phyloP scores from a whole-genome alignment of 345 rosid genomes.

The Lumnitzera littorea region DNA sequence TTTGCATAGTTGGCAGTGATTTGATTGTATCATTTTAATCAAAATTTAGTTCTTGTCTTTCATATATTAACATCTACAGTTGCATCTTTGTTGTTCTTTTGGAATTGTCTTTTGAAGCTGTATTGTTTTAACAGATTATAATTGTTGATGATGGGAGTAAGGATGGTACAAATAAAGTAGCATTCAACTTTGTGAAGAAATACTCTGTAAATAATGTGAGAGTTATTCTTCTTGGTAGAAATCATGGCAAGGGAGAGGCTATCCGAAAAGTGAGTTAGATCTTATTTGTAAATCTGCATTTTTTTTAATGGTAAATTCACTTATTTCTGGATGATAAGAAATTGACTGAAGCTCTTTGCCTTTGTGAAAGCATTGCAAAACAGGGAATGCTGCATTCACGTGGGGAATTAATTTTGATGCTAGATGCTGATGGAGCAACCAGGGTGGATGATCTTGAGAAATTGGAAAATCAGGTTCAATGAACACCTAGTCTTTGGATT shows the following conservation, averaged over 20 bases:
- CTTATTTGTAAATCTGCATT: slow-evolving; percentile 1
- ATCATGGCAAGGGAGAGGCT: slow-evolving; percentile 99
- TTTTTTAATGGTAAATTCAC: neutral
- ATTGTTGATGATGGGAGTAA: slow-evolving; percentile 94
- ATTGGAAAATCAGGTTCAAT: slow-evolving; percentile 83
- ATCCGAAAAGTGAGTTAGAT: slow-evolving; percentile 85
- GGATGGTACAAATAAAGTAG: slow-evolving; percentile 83
- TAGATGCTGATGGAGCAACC: slow-evolving; percentile 99
- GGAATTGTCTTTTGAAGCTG: slow-evolving; percentile 3
- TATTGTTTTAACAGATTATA: slow-evolving; percentile 45
- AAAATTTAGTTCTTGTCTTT: no score
- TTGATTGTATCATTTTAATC: no score
- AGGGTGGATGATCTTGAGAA: slow-evolving; percentile 85
- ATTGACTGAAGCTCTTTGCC: slow-evolving; percentile 53
- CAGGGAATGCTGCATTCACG: slow-evolving; percentile 99
- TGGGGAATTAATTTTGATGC: slow-evolving; percentile 92
- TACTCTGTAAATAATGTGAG: slow-evolving; percentile 73
- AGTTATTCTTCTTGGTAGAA: slow-evolving; percentile 79
- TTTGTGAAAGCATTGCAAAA: slow-evolving; percentile 73
- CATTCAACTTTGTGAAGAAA: slow-evolving; percentile 66
- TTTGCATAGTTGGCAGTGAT: no score
- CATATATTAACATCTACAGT: neutral
- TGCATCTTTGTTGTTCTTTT: neutral
- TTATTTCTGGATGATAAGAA: neutral
- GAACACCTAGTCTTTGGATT: slow-evolving; percentile 1